phyloP scores from a whole-genome alignment of 306 rosid genomes.

The Erythrophleum fordii region DNA sequence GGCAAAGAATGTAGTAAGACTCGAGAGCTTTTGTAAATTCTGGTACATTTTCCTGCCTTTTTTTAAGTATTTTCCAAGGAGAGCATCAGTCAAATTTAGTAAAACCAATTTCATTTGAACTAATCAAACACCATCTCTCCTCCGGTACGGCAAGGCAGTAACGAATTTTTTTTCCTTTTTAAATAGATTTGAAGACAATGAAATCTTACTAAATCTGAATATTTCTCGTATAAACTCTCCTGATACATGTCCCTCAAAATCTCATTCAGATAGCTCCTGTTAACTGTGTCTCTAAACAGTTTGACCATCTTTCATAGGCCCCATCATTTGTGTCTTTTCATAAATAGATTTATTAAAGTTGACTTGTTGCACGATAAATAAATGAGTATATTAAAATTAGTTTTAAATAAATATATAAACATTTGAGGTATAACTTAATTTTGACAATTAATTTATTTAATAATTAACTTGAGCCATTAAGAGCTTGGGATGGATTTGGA shows the following conservation, averaged over 20 bases:
- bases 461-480: no score
- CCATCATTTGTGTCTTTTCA: not conserved
- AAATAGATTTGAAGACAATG: not conserved
- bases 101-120: slow-evolving; percentile 15
- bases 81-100: slow-evolving; percentile 22
- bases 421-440: no score
- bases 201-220: not conserved
- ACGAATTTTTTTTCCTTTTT: not conserved
- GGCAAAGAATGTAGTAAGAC: slow-evolving; percentile 13
- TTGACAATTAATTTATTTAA: no score
- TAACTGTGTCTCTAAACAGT: not conserved
- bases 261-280: not conserved
- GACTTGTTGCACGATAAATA: no score
- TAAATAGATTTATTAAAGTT: not conserved
- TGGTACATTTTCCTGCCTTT: not conserved
- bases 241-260: not conserved
- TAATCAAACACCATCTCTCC: slow-evolving; percentile 14
- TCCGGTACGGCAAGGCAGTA: not conserved
- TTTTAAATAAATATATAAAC: no score
- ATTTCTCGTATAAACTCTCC: not conserved
- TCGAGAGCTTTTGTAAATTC: not conserved
- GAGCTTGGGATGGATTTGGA: no score
- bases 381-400: no score
- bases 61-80: slow-evolving; percentile 12
- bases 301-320: not conserved